Base-by-base conservation (phyloP, 2,329 filamentous ascomycete genomes). In the Malbranchea cinnamomea region DNA sequence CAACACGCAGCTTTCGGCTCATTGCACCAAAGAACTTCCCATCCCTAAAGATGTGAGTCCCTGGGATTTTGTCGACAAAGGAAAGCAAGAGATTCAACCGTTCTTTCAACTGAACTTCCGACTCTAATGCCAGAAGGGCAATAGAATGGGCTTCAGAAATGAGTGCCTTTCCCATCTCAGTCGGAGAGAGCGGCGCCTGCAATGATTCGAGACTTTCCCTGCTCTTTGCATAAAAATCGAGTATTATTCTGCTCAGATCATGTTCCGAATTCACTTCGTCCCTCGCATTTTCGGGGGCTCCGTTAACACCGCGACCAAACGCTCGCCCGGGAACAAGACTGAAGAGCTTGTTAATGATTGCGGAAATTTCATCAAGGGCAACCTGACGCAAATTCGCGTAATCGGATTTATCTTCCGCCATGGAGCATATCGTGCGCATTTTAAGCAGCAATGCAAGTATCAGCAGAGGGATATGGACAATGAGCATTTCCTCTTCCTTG, bases 401-500 rank as follows among this genome's bases (percentile, higher is more conserved):
- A 40, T 36, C 25, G 13, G 36, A 10, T 32, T 34, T 21, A 39
- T 24, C 26, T 11, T 36, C 35, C 16, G 39, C 28, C 13, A 30
- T 31, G 4, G 41, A 43, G n/a, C 38, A 42, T 6, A 55, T 30
- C 20, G 51, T 44, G 25, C 57, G 57, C 36, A 68, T 50, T 25
- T 61, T 59, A 7, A 58, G 48, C 5, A 73, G 55, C 15, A 78
- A 60, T 3, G 74, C 71, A n/a, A 91, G 54, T 2, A 74, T 67
- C 31, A 78, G 67, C 16, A 91, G 56, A 19, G 87, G 87, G 17
- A 85, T 78, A 54, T 95, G 87, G 13, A 81, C 60, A 2, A 79
- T 71, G 10, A 92, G 56, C 87, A 98, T 95, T 48, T 98, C 91
- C 52, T 95, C 89, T 54, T 98, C 89, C 31, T 77, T 73, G 28